A percentile compares a stretch with the other conserved stretches of the same genome.
Evolutionary conservation across 1,284 basidiomycete genomes (phyloP).

Genomic region (Papiliotrema nemorosa): DNA sequence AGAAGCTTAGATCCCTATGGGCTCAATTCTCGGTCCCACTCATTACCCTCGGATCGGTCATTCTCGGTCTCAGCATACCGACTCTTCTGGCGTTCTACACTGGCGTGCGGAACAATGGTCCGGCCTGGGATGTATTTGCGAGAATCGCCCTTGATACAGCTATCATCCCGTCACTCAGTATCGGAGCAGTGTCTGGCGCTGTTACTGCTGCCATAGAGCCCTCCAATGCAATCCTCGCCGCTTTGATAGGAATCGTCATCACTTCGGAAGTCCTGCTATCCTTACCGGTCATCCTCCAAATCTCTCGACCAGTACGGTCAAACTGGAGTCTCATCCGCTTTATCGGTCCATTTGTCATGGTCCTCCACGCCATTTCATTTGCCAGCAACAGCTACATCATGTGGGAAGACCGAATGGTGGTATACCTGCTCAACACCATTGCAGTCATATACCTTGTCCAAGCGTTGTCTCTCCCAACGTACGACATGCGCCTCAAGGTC

Average conservation of each 20-base stretch:
- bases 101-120: slow-evolving; percentile 39
- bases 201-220: slow-evolving; percentile 38
- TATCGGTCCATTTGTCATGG: slow-evolving; percentile 55
- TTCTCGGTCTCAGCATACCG: slow-evolving; percentile 48
- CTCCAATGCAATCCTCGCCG: slow-evolving; percentile 52
- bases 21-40: slow-evolving; percentile 82
- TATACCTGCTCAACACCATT: slow-evolving; percentile 65
- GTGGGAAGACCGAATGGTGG: slow-evolving; percentile 85
- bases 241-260: slow-evolving; percentile 23
- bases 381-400: slow-evolving; percentile 91
- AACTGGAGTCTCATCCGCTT: slow-evolving; percentile 25
- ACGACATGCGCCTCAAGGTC: slow-evolving; percentile 69
- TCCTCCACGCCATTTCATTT: slow-evolving; percentile 69
- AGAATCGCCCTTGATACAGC: slow-evolving; percentile 40
- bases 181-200: slow-evolving; percentile 33
- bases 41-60: slow-evolving; percentile 62
- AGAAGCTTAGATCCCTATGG: slow-evolving; percentile 80
- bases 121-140: slow-evolving; percentile 43
- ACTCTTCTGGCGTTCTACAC: slow-evolving; percentile 45
- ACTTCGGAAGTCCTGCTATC: slow-evolving; percentile 39
- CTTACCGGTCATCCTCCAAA: slow-evolving; percentile 24
- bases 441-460: slow-evolving; percentile 59
- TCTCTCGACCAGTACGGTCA: slow-evolving; percentile 9
- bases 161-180: slow-evolving; percentile 17
- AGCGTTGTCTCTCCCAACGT: slow-evolving; percentile 61